A percentile compares a stretch with the other conserved stretches of the same genome.
phyloP scores from a whole-genome alignment of 2,329 filamentous ascomycete species.

The Cladorrhinum sp. region DNA sequence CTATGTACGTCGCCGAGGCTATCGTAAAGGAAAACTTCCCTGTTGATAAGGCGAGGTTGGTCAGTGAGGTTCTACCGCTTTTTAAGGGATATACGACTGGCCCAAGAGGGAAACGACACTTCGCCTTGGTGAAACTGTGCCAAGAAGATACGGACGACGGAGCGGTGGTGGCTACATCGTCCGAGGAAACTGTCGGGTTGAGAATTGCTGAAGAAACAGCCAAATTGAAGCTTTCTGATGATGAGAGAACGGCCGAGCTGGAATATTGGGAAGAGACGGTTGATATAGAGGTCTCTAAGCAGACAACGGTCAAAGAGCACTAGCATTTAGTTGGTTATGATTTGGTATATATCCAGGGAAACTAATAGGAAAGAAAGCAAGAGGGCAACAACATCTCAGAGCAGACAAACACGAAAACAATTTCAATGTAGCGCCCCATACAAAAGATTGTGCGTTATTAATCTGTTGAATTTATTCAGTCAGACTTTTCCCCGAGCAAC shows the following conservation, averaged over 20 bases:
- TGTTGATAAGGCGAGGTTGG: conserved; percentile 46
- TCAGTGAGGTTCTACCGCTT: conserved; percentile 41
- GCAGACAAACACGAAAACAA: no score
- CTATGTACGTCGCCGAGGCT: conserved; percentile 56
- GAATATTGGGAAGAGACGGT: no score
- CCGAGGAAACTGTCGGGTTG: not conserved
- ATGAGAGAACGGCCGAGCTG: not conserved
- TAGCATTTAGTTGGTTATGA: not conserved
- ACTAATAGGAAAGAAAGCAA: no score
- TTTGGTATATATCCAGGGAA: not conserved
- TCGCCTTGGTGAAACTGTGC: conserved; percentile 25
- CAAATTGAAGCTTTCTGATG: not conserved
- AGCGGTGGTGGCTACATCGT: no score
- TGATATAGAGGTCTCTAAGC: not conserved
- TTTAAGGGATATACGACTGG: conserved; percentile 25
- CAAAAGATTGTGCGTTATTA: not conserved
- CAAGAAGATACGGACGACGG: conserved; percentile 14
- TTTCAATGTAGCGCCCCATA: no score
- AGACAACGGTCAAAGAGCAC: not conserved
- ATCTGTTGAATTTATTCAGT: not conserved
- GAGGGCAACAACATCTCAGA: no score
- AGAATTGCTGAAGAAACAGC: not conserved
- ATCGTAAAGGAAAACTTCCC: conserved; percentile 51
- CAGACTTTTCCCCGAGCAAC: no score
- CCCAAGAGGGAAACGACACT: conserved; percentile 4